phyloP scores from a whole-genome alignment of 192 early-diverging fungal species.

The Coemansia sp. region DNA sequence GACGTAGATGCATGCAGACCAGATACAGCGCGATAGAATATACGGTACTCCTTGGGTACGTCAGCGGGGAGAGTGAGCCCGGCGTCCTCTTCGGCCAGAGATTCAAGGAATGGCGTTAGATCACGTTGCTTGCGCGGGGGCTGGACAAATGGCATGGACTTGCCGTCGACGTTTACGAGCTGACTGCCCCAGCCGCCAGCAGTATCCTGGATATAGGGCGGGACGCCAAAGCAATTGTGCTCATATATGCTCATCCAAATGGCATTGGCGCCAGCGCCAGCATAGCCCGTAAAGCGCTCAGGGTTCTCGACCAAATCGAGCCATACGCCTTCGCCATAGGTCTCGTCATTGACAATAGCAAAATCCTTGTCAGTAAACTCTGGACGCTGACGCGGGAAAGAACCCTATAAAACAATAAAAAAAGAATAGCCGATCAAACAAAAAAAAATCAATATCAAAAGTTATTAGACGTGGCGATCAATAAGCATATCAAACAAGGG shows the following conservation, averaged over 20 bases:
- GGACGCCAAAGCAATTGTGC: constrained; percentile 94
- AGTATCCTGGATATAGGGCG: constrained; percentile 62
- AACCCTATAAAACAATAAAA: constrained; percentile 18
- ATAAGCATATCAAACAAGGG: not conserved
- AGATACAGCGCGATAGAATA: constrained; percentile 48
- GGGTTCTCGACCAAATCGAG: constrained; percentile 92
- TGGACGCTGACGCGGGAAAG: constrained; percentile 48
- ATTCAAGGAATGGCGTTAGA: constrained; percentile 55
- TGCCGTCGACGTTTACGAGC: constrained; percentile 50
- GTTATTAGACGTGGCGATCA: constrained; percentile 9
- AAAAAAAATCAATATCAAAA: constrained; percentile 9
- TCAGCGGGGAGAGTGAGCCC: constrained; percentile 54
- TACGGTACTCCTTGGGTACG: constrained; percentile 48
- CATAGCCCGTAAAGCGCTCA: constrained; percentile 96
- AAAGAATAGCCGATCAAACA: constrained; percentile 5
- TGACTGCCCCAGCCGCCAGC: constrained; percentile 56
- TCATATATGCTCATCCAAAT: constrained; percentile 98
- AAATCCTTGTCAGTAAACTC: constrained; percentile 82
- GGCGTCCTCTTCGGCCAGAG: constrained; percentile 57
- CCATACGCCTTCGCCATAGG: constrained; percentile 73
- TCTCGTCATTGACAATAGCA: constrained; percentile 85
- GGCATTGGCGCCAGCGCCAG: constrained; percentile 81
- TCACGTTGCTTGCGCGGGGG: constrained; percentile 57
- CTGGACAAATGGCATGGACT: constrained; percentile 54
- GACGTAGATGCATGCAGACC: constrained; percentile 97